Percentiles rank a stretch among this genome's conserved stretches.
Evolutionary conservation across 2,329 filamentous ascomycete species (phyloP).

Genomic region (Epichloe elymi): DNA sequence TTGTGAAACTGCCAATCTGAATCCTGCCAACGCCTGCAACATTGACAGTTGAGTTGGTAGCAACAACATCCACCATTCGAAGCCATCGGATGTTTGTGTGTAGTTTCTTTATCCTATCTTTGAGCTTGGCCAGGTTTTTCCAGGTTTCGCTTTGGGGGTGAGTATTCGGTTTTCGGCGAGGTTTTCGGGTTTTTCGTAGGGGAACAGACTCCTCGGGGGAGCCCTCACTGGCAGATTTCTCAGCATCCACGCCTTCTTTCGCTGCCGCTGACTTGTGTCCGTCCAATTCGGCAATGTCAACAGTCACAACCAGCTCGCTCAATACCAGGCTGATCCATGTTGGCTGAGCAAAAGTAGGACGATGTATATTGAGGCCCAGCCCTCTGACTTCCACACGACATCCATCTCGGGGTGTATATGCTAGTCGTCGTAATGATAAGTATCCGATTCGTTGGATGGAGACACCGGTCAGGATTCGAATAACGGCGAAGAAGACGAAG

Average conservation of each 20-base stretch:
- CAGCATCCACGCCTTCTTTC: conserved; percentile 17
- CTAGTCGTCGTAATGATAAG: conserved; percentile 78
- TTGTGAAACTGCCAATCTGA: conserved; percentile 70
- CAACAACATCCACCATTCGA: conserved; percentile 76
- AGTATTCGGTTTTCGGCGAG: conserved; percentile 11
- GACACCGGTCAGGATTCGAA: conserved; percentile 84
- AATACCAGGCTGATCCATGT: conserved; percentile 91
- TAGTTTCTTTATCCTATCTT: conserved; percentile 74
- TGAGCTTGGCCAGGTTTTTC: conserved; percentile 63
- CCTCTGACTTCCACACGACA: conserved; percentile 81
- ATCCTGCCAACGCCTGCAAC: conserved; percentile 72
- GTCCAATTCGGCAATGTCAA: conserved; percentile 60
- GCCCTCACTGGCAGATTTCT: conserved; percentile 12
- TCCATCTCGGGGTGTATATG: conserved; percentile 81
- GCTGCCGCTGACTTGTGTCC: conserved; percentile 26
- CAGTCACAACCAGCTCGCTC: conserved; percentile 69
- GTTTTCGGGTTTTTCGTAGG: conserved; percentile 7
- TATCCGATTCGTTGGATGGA: conserved; percentile 95
- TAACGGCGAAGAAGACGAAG: conserved; percentile 84
- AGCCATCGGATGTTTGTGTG: conserved; percentile 84
- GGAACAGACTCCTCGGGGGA: conserved; percentile 9
- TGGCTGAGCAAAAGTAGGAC: conserved; percentile 91
- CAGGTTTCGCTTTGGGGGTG: conserved; percentile 57
- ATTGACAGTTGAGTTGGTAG: conserved; percentile 64
- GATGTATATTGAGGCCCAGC: conserved; percentile 75